Evolutionary conservation across 2,329 filamentous ascomycete species (phyloP), one percentile per base, ranked within the genome.

Genomic region (Hymenoscyphus fructigenus): DNA sequence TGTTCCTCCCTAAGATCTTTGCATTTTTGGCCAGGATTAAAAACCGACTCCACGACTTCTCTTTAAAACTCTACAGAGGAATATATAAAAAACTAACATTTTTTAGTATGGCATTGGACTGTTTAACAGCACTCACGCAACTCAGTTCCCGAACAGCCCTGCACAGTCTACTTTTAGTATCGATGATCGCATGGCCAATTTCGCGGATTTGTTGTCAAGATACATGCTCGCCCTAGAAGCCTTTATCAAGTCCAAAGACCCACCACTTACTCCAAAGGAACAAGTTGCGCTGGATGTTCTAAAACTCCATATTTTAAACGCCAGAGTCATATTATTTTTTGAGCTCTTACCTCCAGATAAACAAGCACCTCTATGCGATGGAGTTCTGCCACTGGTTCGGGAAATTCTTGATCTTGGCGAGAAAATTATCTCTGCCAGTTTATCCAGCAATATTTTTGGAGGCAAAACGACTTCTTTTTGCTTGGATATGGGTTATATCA

Each of bases 401-500:
- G 55, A 66, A 29, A 69, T 67, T 28, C 26, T 66, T 5, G 23
- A 26, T 14, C 60, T 66, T 29, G 65, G 14, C 6, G 65, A 66
- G 14, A 64, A 63, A 38, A 55, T 59, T 7, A 34, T 68, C 36
- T 60, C 57, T 38, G 58, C 63, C n/a, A 60, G 6, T 6, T 20
- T 29, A 28, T 17, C 28, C 10, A 28, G 29, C 41, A 56, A 53
- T 60, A 2, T 14, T 12, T n/a, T 50, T 23, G 32, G 38, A 41
- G 26, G n/a, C 28, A 60, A 57, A 32, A 58, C 29, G 17, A 64
- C 65, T 10, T 63, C 67, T 67, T 90, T 89, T 73, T 85, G 84
- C 57, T 81, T 87, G 17, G 86, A 88, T 61, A 76, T 88, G 26
- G 87, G 86, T 28, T 85, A 90, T 63, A 81, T 90, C 3, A 84